Conservation (phyloP, 2,329 filamentous ascomycete species). For the Ophiocordyceps camponoti-saundersi region DNA sequence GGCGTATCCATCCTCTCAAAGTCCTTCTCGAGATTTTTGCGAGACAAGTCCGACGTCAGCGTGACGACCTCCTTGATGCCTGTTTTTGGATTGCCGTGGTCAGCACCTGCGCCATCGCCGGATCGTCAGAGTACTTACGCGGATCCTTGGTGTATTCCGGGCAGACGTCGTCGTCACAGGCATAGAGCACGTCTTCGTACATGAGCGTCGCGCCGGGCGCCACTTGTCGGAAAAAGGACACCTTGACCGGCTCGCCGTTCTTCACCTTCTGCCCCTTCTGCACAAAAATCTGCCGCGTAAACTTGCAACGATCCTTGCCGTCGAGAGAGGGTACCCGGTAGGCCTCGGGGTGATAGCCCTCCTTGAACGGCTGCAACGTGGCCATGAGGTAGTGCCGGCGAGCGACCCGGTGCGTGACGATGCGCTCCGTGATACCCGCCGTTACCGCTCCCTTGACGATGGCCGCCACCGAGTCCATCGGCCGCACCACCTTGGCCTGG, state of each 20-base stretch:
- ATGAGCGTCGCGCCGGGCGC: slow-evolving; percentile 93
- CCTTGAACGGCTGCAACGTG: slow-evolving; percentile 95
- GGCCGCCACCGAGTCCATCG: slow-evolving; percentile 96
- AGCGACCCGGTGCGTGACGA: slow-evolving; percentile 92
- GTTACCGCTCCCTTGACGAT: slow-evolving; percentile 98
- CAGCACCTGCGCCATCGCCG: slow-evolving; percentile 6
- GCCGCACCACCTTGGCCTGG: slow-evolving; percentile 92
- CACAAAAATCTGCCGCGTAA: slow-evolving; percentile 94
- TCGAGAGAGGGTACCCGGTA: slow-evolving; percentile 94
- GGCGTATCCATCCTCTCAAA: slow-evolving; percentile 99
- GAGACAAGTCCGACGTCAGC: slow-evolving; percentile 85
- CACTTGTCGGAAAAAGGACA: slow-evolving; percentile 95
- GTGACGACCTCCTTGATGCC: slow-evolving; percentile 99
- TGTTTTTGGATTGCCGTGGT: slow-evolving; percentile 23
- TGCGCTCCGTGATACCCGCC: slow-evolving; percentile 89
- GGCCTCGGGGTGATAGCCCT: slow-evolving; percentile 93
- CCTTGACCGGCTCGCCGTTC: slow-evolving; percentile 97
- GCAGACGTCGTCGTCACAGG: slow-evolving; percentile 94
- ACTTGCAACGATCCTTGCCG: slow-evolving; percentile 96
- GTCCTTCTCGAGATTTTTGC: slow-evolving; percentile 97
- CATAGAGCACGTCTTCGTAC: slow-evolving; percentile 98
- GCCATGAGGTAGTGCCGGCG: slow-evolving; percentile 98
- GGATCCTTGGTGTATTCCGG: slow-evolving; percentile 99
- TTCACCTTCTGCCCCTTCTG: slow-evolving; percentile 98
- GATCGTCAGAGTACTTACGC: slow-evolving; percentile 47